Evolutionary conservation across 2,329 filamentous ascomycete genomes (phyloP), one percentile per base, ranked within the genome.

Genomic region (Nectriaceae sp.): DNA sequence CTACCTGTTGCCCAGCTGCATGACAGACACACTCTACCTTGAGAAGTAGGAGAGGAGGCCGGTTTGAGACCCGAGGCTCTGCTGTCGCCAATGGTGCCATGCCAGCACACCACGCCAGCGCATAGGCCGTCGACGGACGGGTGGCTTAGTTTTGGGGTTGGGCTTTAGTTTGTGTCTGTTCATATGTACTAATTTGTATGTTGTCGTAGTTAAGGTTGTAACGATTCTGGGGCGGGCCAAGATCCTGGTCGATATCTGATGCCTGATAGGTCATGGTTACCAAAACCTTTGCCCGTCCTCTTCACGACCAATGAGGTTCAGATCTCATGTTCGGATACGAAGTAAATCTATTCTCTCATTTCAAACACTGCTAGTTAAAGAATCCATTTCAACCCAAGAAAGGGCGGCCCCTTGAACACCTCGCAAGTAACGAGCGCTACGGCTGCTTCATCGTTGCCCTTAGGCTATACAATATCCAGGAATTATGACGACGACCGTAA

Each of bases 351-450:
- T 6, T 13, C 24, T 29, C 24, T 29, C 50, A 36, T 5, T 37
- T 24, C 35, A 47, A 46, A 51, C 48, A 47, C 59, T 55, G 53
- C 43, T 53, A 55, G 53, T 22, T 46, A 54, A 54, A 46, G 41
- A 54, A 38, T 48, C 36, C n/a, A n/a, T n/a, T n/a, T n/a, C n/a
- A n/a, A n/a, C n/a, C n/a, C n/a, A n/a, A n/a, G 39, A 56, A 44
- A 47, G 40, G 39, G 58, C 29, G 33, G 5, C 21, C 37, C n/a
- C 37, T 18, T 16, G 40, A 41, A 37, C 24, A 40, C 46, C 42
- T 13, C 18, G 31, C 40, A 19, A 52, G 40, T 46, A 60, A 59
- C 56, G 53, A 65, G 54, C 55, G 60, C 63, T 55, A 50, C 56
- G 53, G 54, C 53, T 59, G 52, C 60, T 44, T 24, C 26, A 8